Evolutionary conservation across 2,329 filamentous ascomycete genomes (phyloP), one percentile per base, ranked within the genome.

Genomic region (Zopfia rhizophila): DNA sequence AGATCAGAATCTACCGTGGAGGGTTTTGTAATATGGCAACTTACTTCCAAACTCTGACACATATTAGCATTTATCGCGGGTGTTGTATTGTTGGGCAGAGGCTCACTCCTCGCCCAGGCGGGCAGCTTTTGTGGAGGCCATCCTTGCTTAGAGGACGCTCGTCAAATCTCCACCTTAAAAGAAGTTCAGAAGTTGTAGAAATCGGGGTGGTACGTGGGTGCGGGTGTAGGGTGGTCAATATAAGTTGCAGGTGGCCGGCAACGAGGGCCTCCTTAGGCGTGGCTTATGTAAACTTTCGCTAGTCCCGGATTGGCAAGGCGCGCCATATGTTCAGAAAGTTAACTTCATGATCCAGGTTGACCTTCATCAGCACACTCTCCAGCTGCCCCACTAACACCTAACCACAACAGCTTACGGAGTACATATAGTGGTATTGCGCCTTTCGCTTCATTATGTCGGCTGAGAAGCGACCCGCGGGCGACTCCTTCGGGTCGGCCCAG

Each of bases 391-490:
- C n/a, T n/a, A n/a, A n/a, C n/a, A n/a, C n/a, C n/a, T n/a, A n/a
- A n/a, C n/a, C n/a, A n/a, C n/a, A n/a, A n/a, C n/a, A n/a, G n/a
- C n/a, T n/a, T n/a, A n/a, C n/a, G n/a, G n/a, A n/a, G n/a, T n/a
- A n/a, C n/a, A n/a, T n/a, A n/a, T n/a, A n/a, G n/a, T n/a, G 24
- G 8, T n/a, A 8, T 27, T 27, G 24, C 24, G n/a, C 22, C 10
- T 19, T 38, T 8, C 17, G 27, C 31, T 11, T 45, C 52, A 75
- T 55, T 48, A 97, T 96, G 92, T 91, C 91, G 23, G 83, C 89
- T 53, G 92, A 96, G 75, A 97, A 99, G 77, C 85, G 94, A 68
- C 89, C 91, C 48, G 91, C 92, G n/a, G 86, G 89, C 51, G 88
- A 89, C 60, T 88, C 90, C 50, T 93, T 93, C 59, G 84, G 87